phyloP scores from a whole-genome alignment of 805 yeast species.

The Cyberlindnera mississippiensis region DNA sequence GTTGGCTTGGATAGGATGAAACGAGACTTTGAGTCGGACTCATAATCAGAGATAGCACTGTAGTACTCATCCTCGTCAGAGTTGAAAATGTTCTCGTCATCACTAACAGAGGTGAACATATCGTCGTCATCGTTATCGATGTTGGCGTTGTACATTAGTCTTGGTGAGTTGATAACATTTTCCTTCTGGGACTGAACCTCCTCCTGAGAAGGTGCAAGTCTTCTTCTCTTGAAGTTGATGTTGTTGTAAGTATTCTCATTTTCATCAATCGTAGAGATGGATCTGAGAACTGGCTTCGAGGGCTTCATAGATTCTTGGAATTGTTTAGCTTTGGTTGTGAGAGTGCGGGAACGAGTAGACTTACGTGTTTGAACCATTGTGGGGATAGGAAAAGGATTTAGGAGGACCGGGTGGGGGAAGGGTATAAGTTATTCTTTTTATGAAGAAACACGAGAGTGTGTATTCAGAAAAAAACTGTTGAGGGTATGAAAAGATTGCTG shows the following conservation, averaged over 20 bases:
- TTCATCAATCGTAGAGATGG: conserved; percentile 28
- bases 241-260: conserved; percentile 28
- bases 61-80: conserved; percentile 27
- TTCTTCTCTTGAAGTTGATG: conserved; percentile 27
- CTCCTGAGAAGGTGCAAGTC: conserved; percentile 8
- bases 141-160: conserved; percentile 9
- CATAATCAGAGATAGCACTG: conserved; percentile 27
- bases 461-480: not conserved
- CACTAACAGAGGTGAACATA: conserved; percentile 12
- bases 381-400: not conserved
- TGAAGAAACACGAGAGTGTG: not conserved
- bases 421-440: no score
- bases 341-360: conserved; percentile 25
- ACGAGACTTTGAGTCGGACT: conserved; percentile 17
- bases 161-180: conserved; percentile 2
- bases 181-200: conserved; percentile 5
- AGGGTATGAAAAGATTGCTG: not conserved
- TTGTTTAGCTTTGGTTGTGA: conserved; percentile 29
- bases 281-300: conserved; percentile 28
- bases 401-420: not conserved
- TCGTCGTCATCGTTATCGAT: conserved; percentile 18
- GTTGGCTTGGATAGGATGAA: conserved; percentile 16
- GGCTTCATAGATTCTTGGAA: conserved; percentile 13
- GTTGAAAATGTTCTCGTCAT: conserved; percentile 26
- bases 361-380: conserved; percentile 27